phyloP scores from a whole-genome alignment of 352 stramenopile species.

The Globisporangium ultimum region DNA sequence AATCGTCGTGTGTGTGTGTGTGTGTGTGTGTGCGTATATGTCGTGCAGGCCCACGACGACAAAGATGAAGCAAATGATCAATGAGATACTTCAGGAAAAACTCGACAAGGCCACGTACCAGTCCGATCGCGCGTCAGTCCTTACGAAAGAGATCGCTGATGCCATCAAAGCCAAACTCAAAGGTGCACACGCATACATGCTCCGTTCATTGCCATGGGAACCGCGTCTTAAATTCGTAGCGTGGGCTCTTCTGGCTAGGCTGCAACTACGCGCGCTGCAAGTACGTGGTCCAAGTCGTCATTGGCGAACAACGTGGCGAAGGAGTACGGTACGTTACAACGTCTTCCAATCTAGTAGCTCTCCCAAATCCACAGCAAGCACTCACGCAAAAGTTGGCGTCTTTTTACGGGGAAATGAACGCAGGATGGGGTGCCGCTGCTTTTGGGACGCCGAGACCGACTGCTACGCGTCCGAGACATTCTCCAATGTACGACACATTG shows the following conservation, averaged over 20 bases:
- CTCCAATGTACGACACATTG: conserved; percentile 63
- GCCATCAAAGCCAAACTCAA: conserved; percentile 81
- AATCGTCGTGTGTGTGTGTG: not conserved
- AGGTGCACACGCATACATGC: conserved; percentile 25
- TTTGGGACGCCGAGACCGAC: conserved; percentile 89
- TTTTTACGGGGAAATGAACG: not conserved
- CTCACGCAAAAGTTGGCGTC: not conserved
- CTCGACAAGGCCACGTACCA: conserved; percentile 61
- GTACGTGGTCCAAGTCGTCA: conserved; percentile 90
- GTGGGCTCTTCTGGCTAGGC: conserved; percentile 10
- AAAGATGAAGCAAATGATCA: conserved; percentile 80
- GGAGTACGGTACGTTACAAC: conserved; percentile 53
- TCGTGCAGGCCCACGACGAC: conserved; percentile 57
- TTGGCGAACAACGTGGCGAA: conserved; percentile 87
- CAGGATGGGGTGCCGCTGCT: conserved; percentile 89
- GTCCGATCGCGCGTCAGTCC: conserved; percentile 62
- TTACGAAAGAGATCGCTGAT: conserved; percentile 88
- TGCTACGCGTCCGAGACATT: conserved; percentile 89
- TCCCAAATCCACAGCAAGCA: not conserved
- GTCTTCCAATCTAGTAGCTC: too few relatives aligned
- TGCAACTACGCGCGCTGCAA: conserved; percentile 86
- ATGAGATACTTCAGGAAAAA: conserved; percentile 62
- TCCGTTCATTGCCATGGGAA: not conserved
- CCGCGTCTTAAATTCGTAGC: not conserved
- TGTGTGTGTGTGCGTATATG: too few relatives aligned